Evolutionary conservation across 495 filamentous ascomycete species (phyloP).

Genomic region (Lepidopterella palustris): DNA sequence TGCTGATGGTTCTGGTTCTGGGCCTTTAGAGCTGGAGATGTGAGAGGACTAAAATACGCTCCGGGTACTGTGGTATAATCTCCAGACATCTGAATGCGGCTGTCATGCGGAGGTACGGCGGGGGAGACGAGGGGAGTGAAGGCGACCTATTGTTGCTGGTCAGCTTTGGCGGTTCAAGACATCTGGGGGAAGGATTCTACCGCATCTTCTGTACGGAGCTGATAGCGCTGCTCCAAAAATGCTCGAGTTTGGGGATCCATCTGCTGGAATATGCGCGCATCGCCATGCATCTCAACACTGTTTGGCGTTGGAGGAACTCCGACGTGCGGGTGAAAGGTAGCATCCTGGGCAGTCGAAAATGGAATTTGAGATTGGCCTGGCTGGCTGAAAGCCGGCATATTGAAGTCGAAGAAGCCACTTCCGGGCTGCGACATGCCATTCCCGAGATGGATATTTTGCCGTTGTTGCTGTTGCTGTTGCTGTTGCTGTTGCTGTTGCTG

Average conservation of each 20-base stretch:
- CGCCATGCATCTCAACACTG: constrained; percentile 80
- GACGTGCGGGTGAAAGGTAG: constrained; percentile 15
- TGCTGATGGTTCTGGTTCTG: constrained; percentile 55
- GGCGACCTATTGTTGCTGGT: constrained; percentile 51
- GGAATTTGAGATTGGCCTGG: constrained; percentile 42
- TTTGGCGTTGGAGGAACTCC: constrained; percentile 83
- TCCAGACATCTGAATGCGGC: constrained; percentile 64
- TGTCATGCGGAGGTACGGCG: constrained; percentile 85
- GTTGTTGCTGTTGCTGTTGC: constrained; percentile 48
- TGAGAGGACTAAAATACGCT: constrained; percentile 92
- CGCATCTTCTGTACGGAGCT: constrained; percentile 72
- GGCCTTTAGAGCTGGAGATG: constrained; percentile 82
- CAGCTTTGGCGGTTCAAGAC: not conserved
- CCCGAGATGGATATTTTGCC: constrained; percentile 38
- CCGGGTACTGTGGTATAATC: constrained; percentile 75
- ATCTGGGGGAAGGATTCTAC: constrained; percentile 43
- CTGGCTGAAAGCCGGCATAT: constrained; percentile 33
- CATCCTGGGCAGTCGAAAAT: constrained; percentile 11
- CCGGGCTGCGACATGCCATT: constrained; percentile 7
- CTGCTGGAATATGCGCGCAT: constrained; percentile 51
- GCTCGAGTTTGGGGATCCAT: constrained; percentile 57
- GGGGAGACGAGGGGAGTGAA: constrained; percentile 95
- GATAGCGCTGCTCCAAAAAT: constrained; percentile 62
- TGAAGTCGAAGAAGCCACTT: constrained; percentile 23
- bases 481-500: not conserved